These are phyloP conservation scores for Dactylellina leptospora DNA, from an alignment of 2,329 filamentous ascomycete species.

Conservation along the genomic window DNA sequence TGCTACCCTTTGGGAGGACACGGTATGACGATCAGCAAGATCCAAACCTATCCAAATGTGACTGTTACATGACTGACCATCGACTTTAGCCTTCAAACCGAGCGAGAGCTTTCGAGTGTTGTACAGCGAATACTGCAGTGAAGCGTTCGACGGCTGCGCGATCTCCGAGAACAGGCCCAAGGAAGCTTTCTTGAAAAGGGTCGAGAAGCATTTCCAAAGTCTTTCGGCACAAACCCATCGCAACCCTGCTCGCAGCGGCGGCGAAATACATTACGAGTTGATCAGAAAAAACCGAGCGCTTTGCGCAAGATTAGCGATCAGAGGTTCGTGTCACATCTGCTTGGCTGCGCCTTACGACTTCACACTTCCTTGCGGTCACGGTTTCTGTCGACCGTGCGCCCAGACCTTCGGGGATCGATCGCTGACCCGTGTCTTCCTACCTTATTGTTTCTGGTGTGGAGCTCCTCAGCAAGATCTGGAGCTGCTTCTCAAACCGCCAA, in stretches of 20 bases:
- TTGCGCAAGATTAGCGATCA: background rate
- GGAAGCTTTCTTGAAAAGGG: background rate
- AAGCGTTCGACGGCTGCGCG: background rate
- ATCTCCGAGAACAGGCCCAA: background rate
- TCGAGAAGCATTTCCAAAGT: background rate
- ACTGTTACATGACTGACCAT: background rate
- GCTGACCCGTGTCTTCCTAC: too few species aligned
- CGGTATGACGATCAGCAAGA: background rate
- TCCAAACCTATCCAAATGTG: background rate
- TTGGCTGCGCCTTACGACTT: background rate
- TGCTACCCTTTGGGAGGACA: background rate
- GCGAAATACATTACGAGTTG: background rate
- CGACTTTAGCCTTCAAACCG: background rate
- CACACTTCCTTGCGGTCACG: background rate
- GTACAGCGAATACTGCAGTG: background rate
- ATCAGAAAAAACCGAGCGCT: background rate
- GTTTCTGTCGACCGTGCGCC: background rate
- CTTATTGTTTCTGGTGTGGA: background rate
- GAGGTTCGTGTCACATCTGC: background rate
- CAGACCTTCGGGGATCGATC: background rate
- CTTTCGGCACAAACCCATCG: background rate
- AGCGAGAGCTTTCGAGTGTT: background rate
- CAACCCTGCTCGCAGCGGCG: background rate
- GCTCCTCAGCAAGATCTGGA: background rate
- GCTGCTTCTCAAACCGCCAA: slow-evolving; percentile 9